A percentile compares a stretch with the other conserved stretches of the same genome.
Evolutionary conservation across 192 early-diverging fungal species (phyloP).

Genomic region (Entrophospora sp.): DNA sequence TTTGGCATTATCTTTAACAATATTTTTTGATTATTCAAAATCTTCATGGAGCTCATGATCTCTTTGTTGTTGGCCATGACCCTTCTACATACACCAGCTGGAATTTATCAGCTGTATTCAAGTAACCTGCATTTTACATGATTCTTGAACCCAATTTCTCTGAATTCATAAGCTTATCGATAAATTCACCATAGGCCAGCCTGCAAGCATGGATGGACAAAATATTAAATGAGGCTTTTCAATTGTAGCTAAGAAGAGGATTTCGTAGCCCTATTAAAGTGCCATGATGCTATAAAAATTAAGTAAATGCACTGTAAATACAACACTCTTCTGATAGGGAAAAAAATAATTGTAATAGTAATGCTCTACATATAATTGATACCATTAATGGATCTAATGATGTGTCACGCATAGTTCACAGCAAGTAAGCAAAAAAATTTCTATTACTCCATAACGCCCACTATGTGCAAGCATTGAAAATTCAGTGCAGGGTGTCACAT

Average conservation of each 20-base stretch:
- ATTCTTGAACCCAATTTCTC: slow-evolving; percentile 3
- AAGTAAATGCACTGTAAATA: neutral
- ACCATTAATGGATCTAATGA: neutral
- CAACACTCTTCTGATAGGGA: neutral
- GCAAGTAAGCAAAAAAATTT: too few relatives aligned
- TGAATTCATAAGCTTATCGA: neutral
- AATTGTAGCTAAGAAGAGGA: slow-evolving; percentile 1
- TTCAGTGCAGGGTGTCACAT: too few relatives aligned
- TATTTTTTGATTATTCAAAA: slow-evolving; percentile 18
- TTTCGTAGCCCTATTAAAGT: neutral
- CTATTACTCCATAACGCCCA: too few relatives aligned
- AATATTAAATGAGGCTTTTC: slow-evolving; percentile 3
- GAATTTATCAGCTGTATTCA: slow-evolving; percentile 11
- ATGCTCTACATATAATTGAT: neutral
- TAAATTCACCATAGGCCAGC: slow-evolving; percentile 3
- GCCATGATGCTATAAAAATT: slow-evolving; percentile 14
- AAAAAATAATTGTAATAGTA: neutral
- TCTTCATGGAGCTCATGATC: neutral
- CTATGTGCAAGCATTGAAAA: too few relatives aligned
- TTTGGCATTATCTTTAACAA: slow-evolving; percentile 18
- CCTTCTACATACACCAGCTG: slow-evolving; percentile 20
- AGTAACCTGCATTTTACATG: neutral
- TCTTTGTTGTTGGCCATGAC: neutral
- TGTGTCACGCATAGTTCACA: too few relatives aligned
- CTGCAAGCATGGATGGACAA: slow-evolving; percentile 12